Evolutionary conservation across 2,329 filamentous ascomycete species (phyloP).

Genomic region (Aspergillus novofumigatus): DNA sequence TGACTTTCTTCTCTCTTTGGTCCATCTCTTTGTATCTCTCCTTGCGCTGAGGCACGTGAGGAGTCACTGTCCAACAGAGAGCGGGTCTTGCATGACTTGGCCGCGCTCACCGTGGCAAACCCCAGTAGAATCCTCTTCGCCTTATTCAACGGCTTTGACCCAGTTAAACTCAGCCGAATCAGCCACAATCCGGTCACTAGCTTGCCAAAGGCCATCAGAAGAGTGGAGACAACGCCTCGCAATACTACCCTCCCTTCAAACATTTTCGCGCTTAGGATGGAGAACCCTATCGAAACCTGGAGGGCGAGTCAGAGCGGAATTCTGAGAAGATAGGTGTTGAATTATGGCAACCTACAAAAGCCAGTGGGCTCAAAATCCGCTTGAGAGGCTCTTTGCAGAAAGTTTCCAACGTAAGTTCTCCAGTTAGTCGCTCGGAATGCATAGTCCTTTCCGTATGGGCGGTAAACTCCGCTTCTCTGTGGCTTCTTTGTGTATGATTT

Average conservation of each 20-base stretch:
- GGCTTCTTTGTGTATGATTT: neutral
- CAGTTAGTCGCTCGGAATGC: slow-evolving; percentile 11
- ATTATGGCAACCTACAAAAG: slow-evolving; percentile 55
- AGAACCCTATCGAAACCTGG: slow-evolving; percentile 64
- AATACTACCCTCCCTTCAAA: slow-evolving; percentile 63
- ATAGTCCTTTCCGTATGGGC: neutral
- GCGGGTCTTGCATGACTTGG: neutral
- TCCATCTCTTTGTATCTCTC: neutral
- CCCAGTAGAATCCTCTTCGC: neutral
- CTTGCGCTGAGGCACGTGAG: neutral
- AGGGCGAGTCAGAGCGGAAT: neutral
- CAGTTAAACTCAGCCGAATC: slow-evolving; percentile 31
- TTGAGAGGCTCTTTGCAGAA: slow-evolving; percentile 46
- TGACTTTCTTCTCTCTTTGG: neutral
- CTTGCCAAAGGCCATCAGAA: slow-evolving; percentile 66
- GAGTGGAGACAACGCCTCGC: slow-evolving; percentile 67
- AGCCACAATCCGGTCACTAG: slow-evolving; percentile 59
- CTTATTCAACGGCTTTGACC: neutral
- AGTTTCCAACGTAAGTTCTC: slow-evolving; percentile 38
- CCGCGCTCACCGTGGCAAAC: neutral
- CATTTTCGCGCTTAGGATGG: slow-evolving; percentile 69
- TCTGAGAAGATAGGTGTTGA: neutral
- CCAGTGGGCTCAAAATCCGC: slow-evolving; percentile 63
- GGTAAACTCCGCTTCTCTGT: neutral
- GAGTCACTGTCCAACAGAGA: neutral